Percentiles rank a stretch among this genome's conserved stretches.
Conservation (phyloP, 1,284 basidiomycete genomes). For the Violaceomyces palustris region DNA sequence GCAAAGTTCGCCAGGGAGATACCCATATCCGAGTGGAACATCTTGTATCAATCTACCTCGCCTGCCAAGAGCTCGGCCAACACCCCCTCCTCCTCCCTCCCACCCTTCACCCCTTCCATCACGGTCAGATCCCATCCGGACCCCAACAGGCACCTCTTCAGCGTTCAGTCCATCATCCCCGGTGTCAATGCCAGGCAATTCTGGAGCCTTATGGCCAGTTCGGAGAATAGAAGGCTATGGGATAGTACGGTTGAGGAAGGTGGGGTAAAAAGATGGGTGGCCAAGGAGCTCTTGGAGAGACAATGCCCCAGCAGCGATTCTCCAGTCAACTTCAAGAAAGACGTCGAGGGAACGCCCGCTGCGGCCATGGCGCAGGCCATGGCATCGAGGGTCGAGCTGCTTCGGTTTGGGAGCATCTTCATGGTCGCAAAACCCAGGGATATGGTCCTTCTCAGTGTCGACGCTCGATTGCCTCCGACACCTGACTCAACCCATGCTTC, state of each 20-base stretch:
- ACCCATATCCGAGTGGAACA: conserved; percentile 31
- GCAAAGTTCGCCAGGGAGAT: conserved; percentile 15
- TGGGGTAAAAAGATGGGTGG: conserved; percentile 23
- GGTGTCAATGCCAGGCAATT: conserved; percentile 34
- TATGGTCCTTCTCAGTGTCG: conserved; percentile 38
- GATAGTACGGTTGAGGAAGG: conserved; percentile 31
- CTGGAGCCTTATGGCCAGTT: conserved; percentile 45
- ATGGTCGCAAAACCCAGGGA: conserved; percentile 44
- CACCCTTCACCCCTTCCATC: conserved; percentile 23
- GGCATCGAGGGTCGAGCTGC: conserved; percentile 26
- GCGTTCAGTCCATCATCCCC: conserved; percentile 33
- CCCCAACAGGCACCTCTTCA: conserved; percentile 30
- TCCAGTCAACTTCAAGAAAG: too few relatives aligned
- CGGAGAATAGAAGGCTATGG: conserved; percentile 38
- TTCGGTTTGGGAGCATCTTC: conserved; percentile 42
- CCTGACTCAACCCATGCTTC: neutral
- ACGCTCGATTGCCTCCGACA: conserved; percentile 27
- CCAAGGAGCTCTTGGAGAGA: conserved; percentile 2
- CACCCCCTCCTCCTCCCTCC: conserved; percentile 4
- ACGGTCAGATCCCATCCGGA: conserved; percentile 33
- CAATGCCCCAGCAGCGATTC: neutral
- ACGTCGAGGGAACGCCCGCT: neutral
- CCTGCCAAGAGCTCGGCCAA: too few relatives aligned
- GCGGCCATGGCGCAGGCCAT: conserved; percentile 5
- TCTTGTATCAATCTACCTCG: conserved; percentile 22